A percentile compares a stretch with the other conserved stretches of the same genome.
These are phyloP conservation scores for Suillus bovinus DNA, from an alignment of 768 basidiomycete genomes.

Conservation along the genomic window DNA sequence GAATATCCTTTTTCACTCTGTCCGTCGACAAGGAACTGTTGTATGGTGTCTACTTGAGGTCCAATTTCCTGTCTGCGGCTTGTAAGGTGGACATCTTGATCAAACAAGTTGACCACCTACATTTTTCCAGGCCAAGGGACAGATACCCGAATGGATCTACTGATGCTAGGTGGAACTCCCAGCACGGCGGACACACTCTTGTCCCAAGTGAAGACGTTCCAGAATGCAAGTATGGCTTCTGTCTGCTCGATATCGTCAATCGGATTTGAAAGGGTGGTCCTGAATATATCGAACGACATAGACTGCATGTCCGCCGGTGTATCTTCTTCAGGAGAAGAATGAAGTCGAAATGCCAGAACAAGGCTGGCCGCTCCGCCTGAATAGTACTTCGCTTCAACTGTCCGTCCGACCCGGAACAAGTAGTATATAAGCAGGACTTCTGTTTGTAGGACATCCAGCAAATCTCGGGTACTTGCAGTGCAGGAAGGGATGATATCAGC, in stretches of 20 bases:
- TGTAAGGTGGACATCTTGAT: slow-evolving; percentile 15
- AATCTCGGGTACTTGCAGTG: slow-evolving; percentile 34
- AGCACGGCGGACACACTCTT: slow-evolving; percentile 32
- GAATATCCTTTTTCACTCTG: background rate
- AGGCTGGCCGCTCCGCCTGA: slow-evolving; percentile 48
- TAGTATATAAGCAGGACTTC: slow-evolving; percentile 67
- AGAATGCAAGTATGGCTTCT: slow-evolving; percentile 41
- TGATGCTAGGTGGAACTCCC: slow-evolving; percentile 30
- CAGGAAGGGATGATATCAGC: slow-evolving; percentile 45
- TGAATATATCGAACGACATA: background rate
- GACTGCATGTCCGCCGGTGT: background rate
- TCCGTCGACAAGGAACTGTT: slow-evolving; percentile 20
- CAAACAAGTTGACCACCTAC: background rate
- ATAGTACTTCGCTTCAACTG: slow-evolving; percentile 62
- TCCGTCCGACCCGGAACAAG: slow-evolving; percentile 58
- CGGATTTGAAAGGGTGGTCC: slow-evolving; percentile 29
- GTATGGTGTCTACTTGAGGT: slow-evolving; percentile 11
- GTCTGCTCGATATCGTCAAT: slow-evolving; percentile 35
- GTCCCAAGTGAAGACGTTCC: slow-evolving; percentile 37
- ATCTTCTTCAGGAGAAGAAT: slow-evolving; percentile 27
- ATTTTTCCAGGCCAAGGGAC: slow-evolving; percentile 41
- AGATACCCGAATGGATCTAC: slow-evolving; percentile 32
- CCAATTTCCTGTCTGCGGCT: slow-evolving; percentile 15
- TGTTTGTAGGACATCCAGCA: slow-evolving; percentile 58
- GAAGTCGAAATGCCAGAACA: slow-evolving; percentile 46